Evolutionary conservation across 1,139 yeast species (phyloP).

Genomic region (Taphrina populina): DNA sequence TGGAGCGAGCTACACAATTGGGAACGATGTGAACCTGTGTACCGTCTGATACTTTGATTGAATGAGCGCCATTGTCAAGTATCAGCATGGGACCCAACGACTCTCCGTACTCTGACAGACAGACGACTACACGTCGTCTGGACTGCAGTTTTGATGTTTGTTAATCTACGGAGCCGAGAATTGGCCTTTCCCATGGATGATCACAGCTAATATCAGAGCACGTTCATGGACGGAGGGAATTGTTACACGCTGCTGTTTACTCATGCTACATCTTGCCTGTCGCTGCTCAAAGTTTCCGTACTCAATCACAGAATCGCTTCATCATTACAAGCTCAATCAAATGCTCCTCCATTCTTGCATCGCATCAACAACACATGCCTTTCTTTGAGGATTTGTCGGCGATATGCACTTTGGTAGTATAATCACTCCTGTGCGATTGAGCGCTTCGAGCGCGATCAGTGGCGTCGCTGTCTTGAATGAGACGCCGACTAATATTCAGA

Average conservation of each 20-base stretch:
- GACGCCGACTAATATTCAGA: constrained; percentile 7
- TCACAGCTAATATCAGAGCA: too few relatives aligned
- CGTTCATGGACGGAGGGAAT: too few relatives aligned
- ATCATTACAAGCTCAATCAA: not conserved
- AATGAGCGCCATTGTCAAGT: constrained; percentile 86
- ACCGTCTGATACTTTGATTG: constrained; percentile 70
- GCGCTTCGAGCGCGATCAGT: constrained; percentile 21
- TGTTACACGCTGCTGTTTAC: too few relatives aligned
- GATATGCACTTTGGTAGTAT: constrained; percentile 19
- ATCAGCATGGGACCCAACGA: constrained; percentile 49
- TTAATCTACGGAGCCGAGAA: too few relatives aligned
- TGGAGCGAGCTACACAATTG: constrained; percentile 71
- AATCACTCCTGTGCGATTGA: constrained; percentile 6
- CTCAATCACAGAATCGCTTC: too few relatives aligned
- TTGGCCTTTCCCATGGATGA: too few relatives aligned
- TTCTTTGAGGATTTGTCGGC: constrained; percentile 14
- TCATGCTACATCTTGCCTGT: constrained; percentile 10
- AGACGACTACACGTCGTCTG: too few relatives aligned
- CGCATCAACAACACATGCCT: constrained; percentile 23
- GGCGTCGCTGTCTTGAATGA: constrained; percentile 15
- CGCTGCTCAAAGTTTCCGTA: too few relatives aligned
- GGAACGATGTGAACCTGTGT: constrained; percentile 49
- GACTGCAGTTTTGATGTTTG: too few relatives aligned
- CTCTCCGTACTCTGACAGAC: too few relatives aligned
- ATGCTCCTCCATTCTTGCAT: not conserved